phyloP scores from a whole-genome alignment of 108 stramenopile genomes.

The Epipyxis sp. region DNA sequence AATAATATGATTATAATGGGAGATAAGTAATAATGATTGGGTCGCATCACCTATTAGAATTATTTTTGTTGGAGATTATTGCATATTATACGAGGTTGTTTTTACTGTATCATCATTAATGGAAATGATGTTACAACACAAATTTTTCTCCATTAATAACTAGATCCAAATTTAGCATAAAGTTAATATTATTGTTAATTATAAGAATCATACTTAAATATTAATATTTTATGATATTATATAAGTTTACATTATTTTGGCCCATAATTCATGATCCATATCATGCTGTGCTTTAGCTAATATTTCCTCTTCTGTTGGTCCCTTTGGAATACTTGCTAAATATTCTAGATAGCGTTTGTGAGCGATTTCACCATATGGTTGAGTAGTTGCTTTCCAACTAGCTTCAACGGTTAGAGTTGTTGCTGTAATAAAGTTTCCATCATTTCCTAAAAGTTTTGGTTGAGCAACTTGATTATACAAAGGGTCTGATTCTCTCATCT shows the following conservation, averaged over 20 bases:
- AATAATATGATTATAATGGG: no score
- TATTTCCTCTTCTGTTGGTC: background rate
- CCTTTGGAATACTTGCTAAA: background rate
- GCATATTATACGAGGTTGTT: no score
- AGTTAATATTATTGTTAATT: no score
- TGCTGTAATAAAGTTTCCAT: background rate
- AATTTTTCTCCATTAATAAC: no score
- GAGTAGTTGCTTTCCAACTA: slow-evolving; percentile 3
- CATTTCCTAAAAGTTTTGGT: background rate
- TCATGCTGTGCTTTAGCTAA: background rate
- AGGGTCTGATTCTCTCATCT: background rate
- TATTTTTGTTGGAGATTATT: no score
- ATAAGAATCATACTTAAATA: no score
- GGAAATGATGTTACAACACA: no score
- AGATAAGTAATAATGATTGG: no score
- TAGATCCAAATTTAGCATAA: background rate
- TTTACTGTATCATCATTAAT: no score
- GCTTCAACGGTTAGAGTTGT: background rate
- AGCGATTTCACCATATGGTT: slow-evolving; percentile 14
- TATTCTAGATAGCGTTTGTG: slow-evolving; percentile 15
- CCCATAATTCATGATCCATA: slow-evolving; percentile 14
- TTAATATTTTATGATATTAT: no score
- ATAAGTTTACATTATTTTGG: background rate
- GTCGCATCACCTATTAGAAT: no score
- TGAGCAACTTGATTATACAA: background rate